Evolutionary conservation across 495 filamentous ascomycete genomes (phyloP).

Genomic region (Penicillium bovifimosum): DNA sequence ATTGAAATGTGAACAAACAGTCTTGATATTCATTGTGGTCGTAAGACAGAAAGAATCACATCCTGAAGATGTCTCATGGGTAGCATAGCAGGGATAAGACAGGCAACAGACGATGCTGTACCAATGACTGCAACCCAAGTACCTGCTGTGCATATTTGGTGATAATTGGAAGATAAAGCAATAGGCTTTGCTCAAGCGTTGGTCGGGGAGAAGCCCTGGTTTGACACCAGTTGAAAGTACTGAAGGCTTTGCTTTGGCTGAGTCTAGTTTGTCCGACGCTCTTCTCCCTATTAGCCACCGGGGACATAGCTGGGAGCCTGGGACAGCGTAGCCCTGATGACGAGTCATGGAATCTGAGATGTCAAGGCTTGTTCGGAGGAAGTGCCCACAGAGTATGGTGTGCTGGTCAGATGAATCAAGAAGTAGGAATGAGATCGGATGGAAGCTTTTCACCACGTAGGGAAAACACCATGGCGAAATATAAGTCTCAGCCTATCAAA

Average conservation of each 20-base stretch:
- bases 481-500: constrained; percentile 43
- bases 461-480: background rate
- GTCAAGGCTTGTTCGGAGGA: background rate
- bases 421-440: background rate
- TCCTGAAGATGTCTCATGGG: background rate
- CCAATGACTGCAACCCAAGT: background rate
- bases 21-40: background rate
- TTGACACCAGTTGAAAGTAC: background rate
- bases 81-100: background rate
- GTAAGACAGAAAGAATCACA: background rate
- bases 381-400: background rate
- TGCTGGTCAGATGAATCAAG: background rate
- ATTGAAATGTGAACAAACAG: background rate
- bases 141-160: background rate
- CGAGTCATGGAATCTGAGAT: background rate
- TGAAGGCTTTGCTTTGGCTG: background rate
- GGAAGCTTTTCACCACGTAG: background rate
- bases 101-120: background rate
- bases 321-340: background rate
- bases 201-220: background rate
- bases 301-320: background rate
- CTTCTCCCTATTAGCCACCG: background rate
- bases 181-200: background rate
- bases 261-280: background rate
- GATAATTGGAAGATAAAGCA: background rate